phyloP scores from a whole-genome alignment of 371 early-diverging fungal genomes.

The Polyrhizophydium stewartii region DNA sequence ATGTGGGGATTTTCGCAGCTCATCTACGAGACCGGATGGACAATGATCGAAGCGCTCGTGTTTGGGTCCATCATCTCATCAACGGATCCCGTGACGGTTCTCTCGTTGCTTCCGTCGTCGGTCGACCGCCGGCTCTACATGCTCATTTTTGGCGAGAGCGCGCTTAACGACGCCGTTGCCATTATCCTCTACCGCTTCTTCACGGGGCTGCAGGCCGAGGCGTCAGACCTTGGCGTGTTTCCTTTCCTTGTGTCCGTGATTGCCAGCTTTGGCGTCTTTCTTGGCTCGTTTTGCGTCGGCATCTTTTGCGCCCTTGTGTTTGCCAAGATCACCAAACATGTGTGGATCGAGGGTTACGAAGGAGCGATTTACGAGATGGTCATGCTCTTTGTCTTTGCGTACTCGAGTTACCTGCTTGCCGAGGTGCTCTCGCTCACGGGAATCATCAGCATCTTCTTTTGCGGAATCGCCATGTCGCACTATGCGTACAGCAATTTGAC shows the following conservation, averaged over 20 bases:
- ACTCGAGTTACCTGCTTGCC: constrained; percentile 43
- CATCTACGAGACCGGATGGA: constrained; percentile 24
- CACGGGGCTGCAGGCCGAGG: constrained; percentile 19
- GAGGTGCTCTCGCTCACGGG: constrained; percentile 45
- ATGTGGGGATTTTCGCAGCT: constrained; percentile 46
- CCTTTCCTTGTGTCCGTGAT: constrained; percentile 39
- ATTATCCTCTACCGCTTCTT: constrained; percentile 54
- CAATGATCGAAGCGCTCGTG: constrained; percentile 45
- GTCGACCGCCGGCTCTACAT: constrained; percentile 49
- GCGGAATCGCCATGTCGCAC: constrained; percentile 51
- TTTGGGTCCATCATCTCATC: constrained; percentile 52
- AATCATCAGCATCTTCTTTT: constrained; percentile 49
- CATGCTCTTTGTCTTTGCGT: constrained; percentile 48
- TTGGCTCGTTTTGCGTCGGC: constrained; percentile 41
- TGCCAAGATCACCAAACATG: constrained; percentile 50
- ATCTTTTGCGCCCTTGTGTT: constrained; percentile 32
- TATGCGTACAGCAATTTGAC: constrained; percentile 41
- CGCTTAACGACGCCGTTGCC: constrained; percentile 53
- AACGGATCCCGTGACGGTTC: constrained; percentile 49
- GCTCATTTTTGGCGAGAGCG: constrained; percentile 53
- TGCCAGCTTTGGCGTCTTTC: constrained; percentile 37
- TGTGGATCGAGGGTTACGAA: constrained; percentile 31
- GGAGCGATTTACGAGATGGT: constrained; percentile 39
- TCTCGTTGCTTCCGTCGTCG: constrained; percentile 41
- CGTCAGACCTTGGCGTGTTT: constrained; percentile 16